Evolutionary conservation across 2,329 filamentous ascomycete species (phyloP).

Genomic region (Nigrospora sphaerica): DNA sequence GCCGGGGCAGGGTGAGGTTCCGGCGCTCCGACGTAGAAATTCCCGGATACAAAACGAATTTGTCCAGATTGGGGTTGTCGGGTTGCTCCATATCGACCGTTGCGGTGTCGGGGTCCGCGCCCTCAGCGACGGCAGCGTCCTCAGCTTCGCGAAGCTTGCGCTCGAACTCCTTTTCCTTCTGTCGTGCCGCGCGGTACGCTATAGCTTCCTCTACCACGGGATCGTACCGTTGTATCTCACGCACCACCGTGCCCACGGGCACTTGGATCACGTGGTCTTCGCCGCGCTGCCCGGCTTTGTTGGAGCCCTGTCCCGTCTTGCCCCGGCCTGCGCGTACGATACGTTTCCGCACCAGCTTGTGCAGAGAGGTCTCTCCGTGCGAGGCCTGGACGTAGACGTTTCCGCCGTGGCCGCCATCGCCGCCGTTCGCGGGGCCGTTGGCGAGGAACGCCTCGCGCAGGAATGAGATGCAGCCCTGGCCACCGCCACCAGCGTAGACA

Average conservation of each 20-base stretch:
- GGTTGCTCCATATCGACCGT: slow-evolving; percentile 19
- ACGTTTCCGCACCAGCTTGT: slow-evolving; percentile 77
- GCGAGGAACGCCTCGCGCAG: slow-evolving; percentile 83
- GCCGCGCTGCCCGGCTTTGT: slow-evolving; percentile 68
- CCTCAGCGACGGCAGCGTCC: slow-evolving; percentile 30
- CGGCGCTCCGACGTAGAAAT: slow-evolving; percentile 63
- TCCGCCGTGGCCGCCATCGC: slow-evolving; percentile 86
- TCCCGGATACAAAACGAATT: slow-evolving; percentile 84
- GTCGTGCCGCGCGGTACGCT: slow-evolving; percentile 27
- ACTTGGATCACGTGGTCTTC: slow-evolving; percentile 85
- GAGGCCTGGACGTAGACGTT: slow-evolving; percentile 93
- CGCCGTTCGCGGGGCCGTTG: slow-evolving; percentile 87
- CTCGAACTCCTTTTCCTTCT: slow-evolving; percentile 25
- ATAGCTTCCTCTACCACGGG: slow-evolving; percentile 60
- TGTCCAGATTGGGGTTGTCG: slow-evolving; percentile 46
- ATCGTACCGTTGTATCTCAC: slow-evolving; percentile 74
- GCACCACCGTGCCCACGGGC: slow-evolving; percentile 84
- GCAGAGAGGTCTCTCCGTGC: slow-evolving; percentile 82
- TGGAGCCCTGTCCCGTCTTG: slow-evolving; percentile 71
- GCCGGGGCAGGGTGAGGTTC: slow-evolving; percentile 38
- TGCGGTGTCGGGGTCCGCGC: slow-evolving; percentile 30
- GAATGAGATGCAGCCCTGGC: slow-evolving; percentile 92
- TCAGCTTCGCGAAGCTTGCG: slow-evolving; percentile 18
- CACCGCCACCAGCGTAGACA: slow-evolving; percentile 72
- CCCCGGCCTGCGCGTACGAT: slow-evolving; percentile 69